Evolutionary conservation across 2,329 filamentous ascomycete species (phyloP), one percentile per base, ranked within the genome.

Genomic region (Pseudogymnoascus sp.): DNA sequence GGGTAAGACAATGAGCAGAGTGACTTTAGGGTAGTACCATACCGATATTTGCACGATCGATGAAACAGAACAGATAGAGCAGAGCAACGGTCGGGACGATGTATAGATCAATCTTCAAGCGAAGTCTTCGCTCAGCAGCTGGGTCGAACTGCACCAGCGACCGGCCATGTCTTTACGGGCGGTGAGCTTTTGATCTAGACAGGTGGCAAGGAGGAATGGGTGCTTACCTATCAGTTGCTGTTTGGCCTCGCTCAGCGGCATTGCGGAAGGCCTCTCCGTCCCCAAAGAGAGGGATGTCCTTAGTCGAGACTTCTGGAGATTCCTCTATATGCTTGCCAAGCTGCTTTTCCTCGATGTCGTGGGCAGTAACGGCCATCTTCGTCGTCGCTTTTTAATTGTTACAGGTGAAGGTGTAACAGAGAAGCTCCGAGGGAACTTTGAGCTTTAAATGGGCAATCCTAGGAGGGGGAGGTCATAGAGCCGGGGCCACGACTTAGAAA

Each of bases 41-140:
- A 86, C 87, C 88, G 38, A 91, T 87, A 66, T 90, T 90, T 23
- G 87, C 85, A n/a, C 88, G 81, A 69, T 90, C 88, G 66, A 90
- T 89, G 74, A 89, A 90, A 75, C 87, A 89, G 69, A 90, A 89
- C 0, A 90, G 79, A 69, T 90, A 90, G 3, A 90, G 75, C 0
- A 89, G 64, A 0, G 86, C 76, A 0, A 89, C 86, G 0, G 84
- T 88, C 0, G 88, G 88, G 0, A 90, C 78, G 50, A 89, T 82
- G 68, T 78, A 82, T 5, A 88, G 68, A 68, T 90, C 88, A 59
- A 90, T 85, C 72, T 90, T 90, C 69, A 76, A 74, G 6, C 85
- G 78, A 23, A 90, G 77, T 61, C 77, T 80, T 6, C 78, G 73
- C 70, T 89, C 88, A 1, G 82, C 84, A 28, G 74, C 78, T 2